These are phyloP conservation scores for Bipolaris sorokiniana DNA, from an alignment of 2,329 filamentous ascomycete genomes.

Conservation along the genomic window DNA sequence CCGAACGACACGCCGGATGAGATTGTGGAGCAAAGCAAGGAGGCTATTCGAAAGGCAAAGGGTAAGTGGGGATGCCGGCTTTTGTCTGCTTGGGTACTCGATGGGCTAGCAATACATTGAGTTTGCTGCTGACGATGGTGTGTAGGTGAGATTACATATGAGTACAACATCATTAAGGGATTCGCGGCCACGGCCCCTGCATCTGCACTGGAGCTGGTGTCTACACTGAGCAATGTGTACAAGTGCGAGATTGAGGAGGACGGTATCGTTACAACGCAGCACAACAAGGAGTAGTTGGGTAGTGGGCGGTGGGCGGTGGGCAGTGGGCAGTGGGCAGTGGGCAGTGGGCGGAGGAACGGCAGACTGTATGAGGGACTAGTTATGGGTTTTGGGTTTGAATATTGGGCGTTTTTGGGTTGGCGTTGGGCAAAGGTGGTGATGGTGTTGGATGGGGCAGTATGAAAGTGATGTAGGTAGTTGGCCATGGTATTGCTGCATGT, in stretches of 20 bases:
- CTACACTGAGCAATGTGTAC: constrained; percentile 66
- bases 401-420: neutral
- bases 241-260: constrained; percentile 78
- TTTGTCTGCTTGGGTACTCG: too few species aligned
- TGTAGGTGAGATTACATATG: constrained; percentile 67
- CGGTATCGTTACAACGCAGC: constrained; percentile 62
- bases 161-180: constrained; percentile 71
- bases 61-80: constrained; percentile 57
- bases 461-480: too few species aligned
- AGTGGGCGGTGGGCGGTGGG: too few species aligned
- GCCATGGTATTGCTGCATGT: too few species aligned
- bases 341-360: neutral
- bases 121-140: neutral
- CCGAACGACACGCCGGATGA: constrained; percentile 70
- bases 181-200: constrained; percentile 77
- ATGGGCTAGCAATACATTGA: too few species aligned
- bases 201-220: constrained; percentile 70
- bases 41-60: constrained; percentile 68
- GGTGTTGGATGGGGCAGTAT: neutral
- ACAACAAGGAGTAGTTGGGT: constrained; percentile 17
- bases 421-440: neutral
- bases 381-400: neutral
- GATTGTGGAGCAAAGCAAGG: constrained; percentile 73
- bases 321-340: neutral
- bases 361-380: neutral